Evolutionary conservation across 108 stramenopile genomes (phyloP).

Genomic region (Conticribra weissflogii): DNA sequence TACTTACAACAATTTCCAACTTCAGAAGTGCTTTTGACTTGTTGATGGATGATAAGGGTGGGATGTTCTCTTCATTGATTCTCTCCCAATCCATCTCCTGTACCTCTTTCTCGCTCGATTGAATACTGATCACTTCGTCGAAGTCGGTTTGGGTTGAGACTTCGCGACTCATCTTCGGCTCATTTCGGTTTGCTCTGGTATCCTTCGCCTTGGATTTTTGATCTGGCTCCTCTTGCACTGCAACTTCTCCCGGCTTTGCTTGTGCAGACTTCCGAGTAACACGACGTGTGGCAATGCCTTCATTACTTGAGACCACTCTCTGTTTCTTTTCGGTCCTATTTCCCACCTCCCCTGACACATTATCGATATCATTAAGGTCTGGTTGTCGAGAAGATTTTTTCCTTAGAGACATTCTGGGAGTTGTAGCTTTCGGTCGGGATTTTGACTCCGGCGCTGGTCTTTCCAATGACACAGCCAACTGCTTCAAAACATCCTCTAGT

Average conservation of each 20-base stretch:
- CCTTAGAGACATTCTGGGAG: neutral
- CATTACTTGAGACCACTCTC: constrained; percentile 8
- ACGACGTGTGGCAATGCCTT: neutral
- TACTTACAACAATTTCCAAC: constrained; percentile 18
- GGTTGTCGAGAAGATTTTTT: neutral
- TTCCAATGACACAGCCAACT: constrained; percentile 19
- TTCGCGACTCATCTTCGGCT: constrained; percentile 11
- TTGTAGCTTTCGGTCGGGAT: neutral
- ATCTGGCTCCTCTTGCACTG: constrained; percentile 2
- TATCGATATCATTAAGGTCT: neutral
- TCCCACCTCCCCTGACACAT: neutral
- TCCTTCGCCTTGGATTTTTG: too few relatives aligned
- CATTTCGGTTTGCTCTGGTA: neutral
- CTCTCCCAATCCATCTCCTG: constrained; percentile 48
- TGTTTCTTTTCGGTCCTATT: constrained; percentile 12
- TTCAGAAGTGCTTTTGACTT: constrained; percentile 25
- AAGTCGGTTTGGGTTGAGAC: constrained; percentile 26
- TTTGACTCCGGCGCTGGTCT: constrained; percentile 2
- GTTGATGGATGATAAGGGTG: neutral
- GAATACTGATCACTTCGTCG: constrained; percentile 1
- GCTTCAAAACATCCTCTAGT: constrained; percentile 32
- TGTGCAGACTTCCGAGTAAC: too few relatives aligned
- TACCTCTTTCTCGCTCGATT: constrained; percentile 18
- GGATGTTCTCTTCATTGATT: constrained; percentile 20
- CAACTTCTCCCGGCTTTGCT: too few relatives aligned